Conservation (phyloP, 306 rosid genomes). For the Mimosa bimucronata region DNA sequence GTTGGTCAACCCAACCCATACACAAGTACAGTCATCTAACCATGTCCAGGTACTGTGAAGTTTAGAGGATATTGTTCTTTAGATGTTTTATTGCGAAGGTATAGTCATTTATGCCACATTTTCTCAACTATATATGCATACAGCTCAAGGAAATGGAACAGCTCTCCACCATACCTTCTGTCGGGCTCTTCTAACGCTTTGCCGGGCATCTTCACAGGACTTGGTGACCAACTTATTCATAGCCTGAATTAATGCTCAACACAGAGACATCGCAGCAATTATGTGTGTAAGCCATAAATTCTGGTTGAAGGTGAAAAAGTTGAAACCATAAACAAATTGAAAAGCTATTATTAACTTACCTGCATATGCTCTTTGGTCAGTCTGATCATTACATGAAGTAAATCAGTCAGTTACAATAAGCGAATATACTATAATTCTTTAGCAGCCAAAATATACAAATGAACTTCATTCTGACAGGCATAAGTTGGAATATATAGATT, state of each 20-base stretch:
- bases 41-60: background rate
- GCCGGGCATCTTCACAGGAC: constrained; percentile 83
- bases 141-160: constrained; percentile 13
- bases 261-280: constrained; percentile 23
- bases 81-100: background rate
- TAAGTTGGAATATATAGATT: constrained; percentile 27
- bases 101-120: background rate
- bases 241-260: constrained; percentile 56
- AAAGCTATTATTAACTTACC: constrained; percentile 50
- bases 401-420: constrained; percentile 35
- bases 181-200: constrained; percentile 83
- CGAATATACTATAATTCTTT: constrained; percentile 22
- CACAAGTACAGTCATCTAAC: constrained; percentile 6
- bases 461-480: constrained; percentile 19
- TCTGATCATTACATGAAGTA: constrained; percentile 53
- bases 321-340: constrained; percentile 11
- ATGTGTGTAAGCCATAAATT: constrained; percentile 14
- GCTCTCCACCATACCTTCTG: constrained; percentile 67
- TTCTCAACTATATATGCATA: background rate
- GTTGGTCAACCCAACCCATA: constrained; percentile 2
- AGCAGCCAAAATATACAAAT: constrained; percentile 32
- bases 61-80: background rate
- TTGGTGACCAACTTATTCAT: constrained; percentile 77
- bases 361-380: constrained; percentile 93
- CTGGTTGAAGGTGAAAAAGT: background rate